Conservation (phyloP, 2,329 filamentous ascomycete species). For the Claviceps humidiphila region DNA sequence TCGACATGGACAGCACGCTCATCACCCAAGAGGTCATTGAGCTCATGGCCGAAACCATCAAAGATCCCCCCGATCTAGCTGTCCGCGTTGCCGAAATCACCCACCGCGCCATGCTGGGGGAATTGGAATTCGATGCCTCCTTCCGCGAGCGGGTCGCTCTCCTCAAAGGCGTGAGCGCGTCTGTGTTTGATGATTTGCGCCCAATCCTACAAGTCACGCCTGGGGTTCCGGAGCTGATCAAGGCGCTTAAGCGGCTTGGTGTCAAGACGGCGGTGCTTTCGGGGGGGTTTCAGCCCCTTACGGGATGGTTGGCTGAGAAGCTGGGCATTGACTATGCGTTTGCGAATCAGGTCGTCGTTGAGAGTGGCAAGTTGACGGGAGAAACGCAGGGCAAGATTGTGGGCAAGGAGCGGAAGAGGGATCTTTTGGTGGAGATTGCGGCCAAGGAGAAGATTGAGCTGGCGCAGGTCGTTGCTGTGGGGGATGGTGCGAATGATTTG, state of each 20-base stretch:
- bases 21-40: slow-evolving; percentile 98
- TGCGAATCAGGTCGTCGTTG: slow-evolving; percentile 70
- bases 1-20: slow-evolving; percentile 97
- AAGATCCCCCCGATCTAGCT: slow-evolving; percentile 56
- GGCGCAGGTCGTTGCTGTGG: slow-evolving; percentile 58
- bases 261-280: slow-evolving; percentile 83
- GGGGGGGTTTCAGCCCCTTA: slow-evolving; percentile 82
- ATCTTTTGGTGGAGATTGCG: slow-evolving; percentile 59
- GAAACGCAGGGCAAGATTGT: slow-evolving; percentile 62
- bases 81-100: slow-evolving; percentile 80
- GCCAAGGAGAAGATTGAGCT: slow-evolving; percentile 50
- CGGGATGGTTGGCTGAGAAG: slow-evolving; percentile 68
- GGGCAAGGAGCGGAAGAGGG: slow-evolving; percentile 60
- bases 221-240: slow-evolving; percentile 64
- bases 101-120: slow-evolving; percentile 85
- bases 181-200: slow-evolving; percentile 67
- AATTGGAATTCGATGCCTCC: slow-evolving; percentile 79
- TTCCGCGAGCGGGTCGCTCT: slow-evolving; percentile 70
- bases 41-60: slow-evolving; percentile 71
- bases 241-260: slow-evolving; percentile 61
- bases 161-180: slow-evolving; percentile 65
- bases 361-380: slow-evolving; percentile 51
- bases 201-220: slow-evolving; percentile 66
- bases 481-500: slow-evolving; percentile 73
- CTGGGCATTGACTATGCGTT: slow-evolving; percentile 78